Base-by-base conservation (phyloP, 352 stramenopile genomes). In the Globisporangium mamillatum region DNA sequence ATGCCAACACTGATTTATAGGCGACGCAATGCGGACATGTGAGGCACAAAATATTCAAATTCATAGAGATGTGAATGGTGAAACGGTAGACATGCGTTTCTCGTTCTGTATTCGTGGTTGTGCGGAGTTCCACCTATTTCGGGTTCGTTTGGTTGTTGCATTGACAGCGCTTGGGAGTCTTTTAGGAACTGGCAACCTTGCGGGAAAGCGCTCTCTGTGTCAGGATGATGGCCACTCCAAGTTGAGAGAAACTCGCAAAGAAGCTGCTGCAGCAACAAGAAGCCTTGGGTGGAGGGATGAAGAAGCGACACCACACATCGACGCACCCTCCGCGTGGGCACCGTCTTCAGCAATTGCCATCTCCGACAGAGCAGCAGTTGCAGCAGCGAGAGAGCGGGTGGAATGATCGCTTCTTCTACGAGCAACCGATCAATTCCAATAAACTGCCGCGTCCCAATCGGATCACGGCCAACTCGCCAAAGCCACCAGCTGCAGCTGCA, bases 331-430 rank as follows among this genome's bases (percentile, higher is more conserved):
- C 75, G 41, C 74, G 75, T 25, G 57, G 68, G 8, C 76, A 80
- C 24, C 84, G 75, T 8, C 72, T 78, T 14, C 76, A 86, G 52
- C 74, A 69, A 29, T 69, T 78, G 1, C 75, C 86, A 52, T 77
- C 70, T 16, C 74, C 82, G 1, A 81, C 73, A 0, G 71, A 86
- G 25, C 69, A 87, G 38, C 75, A 91, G 60, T 61, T 92, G 25
- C 76, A 81, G 58, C 75, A 84, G 38, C 84, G 82, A 32, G 84
- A 94, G 44, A 80, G 84, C 59, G 86, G 79, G 7, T 94, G 84
- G 84, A 90, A 94, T 48, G 81, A 89, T 64, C 84, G 84, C 1
- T 94, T 94, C 64, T 73, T 77, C 24, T 74, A 87, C 14, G 77
- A 90, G n/a, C 70, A 73, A 29, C 81, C 79, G 4, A 69, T 70